Conservation (phyloP, 192 early-diverging fungal species). For the Pilaira anomala region DNA sequence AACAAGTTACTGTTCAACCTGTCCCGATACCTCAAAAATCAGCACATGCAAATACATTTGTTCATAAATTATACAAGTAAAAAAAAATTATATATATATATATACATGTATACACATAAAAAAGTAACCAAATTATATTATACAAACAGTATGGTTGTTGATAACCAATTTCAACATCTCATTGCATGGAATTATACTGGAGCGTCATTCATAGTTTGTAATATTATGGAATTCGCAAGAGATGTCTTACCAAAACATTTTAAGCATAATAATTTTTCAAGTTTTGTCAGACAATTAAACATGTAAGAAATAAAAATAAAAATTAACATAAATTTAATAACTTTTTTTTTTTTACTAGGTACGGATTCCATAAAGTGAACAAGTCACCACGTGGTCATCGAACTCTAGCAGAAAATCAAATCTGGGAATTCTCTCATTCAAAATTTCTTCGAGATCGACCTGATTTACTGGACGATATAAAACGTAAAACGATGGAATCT, state of each 20-base stretch:
- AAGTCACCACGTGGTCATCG: slow-evolving; percentile 83
- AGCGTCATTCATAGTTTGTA: slow-evolving; percentile 86
- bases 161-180: slow-evolving; percentile 80
- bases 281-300: slow-evolving; percentile 86
- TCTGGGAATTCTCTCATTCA: slow-evolving; percentile 88
- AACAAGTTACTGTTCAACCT: slow-evolving; percentile 3
- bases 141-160: slow-evolving; percentile 70
- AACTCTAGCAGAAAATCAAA: slow-evolving; percentile 87
- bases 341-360: slow-evolving; percentile 35
- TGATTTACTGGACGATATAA: slow-evolving; percentile 86
- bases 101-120: not conserved
- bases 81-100: not conserved
- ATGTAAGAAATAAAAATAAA: slow-evolving; percentile 47
- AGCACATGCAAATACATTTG: slow-evolving; percentile 28
- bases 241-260: slow-evolving; percentile 92
- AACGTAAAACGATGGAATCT: slow-evolving; percentile 87
- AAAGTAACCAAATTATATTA: not conserved
- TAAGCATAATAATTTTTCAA: slow-evolving; percentile 90
- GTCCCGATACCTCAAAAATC: slow-evolving; percentile 4
- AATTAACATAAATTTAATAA: not conserved
- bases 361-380: slow-evolving; percentile 92
- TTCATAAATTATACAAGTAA: slow-evolving; percentile 40
- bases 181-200: slow-evolving; percentile 90
- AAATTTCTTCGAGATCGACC: slow-evolving; percentile 75
- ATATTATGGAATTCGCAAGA: slow-evolving; percentile 84